phyloP scores from a whole-genome alignment of 116 monocot species.

The Trichopus zeylanicus region DNA sequence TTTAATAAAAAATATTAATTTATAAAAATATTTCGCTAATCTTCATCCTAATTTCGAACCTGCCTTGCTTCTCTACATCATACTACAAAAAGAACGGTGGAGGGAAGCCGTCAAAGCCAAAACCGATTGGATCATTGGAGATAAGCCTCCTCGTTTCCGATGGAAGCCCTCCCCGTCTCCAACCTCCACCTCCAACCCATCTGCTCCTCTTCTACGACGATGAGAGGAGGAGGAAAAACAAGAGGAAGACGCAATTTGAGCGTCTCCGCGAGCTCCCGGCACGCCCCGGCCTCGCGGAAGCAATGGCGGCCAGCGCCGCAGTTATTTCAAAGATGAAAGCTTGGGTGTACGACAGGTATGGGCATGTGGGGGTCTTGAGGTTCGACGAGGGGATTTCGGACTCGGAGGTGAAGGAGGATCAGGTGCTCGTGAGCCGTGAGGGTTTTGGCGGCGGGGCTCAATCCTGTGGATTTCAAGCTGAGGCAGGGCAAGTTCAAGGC shows the following conservation, averaged over 20 bases:
- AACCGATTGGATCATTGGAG: too few relatives aligned
- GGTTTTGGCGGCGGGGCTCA: slow-evolving; percentile 77
- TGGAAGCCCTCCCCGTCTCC: slow-evolving; percentile 1
- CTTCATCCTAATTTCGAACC: too few relatives aligned
- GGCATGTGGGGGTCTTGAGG: slow-evolving; percentile 46
- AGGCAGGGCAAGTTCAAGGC: slow-evolving; percentile 83
- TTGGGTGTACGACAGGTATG: slow-evolving; percentile 82
- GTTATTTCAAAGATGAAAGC: slow-evolving; percentile 75
- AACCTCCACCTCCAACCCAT: not conserved
- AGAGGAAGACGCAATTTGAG: not conserved
- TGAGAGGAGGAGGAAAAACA: not conserved
- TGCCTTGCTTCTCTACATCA: too few relatives aligned
- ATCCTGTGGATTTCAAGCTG: slow-evolving; percentile 91
- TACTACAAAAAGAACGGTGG: too few relatives aligned
- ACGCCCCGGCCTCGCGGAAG: not conserved
- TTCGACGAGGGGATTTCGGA: slow-evolving; percentile 49
- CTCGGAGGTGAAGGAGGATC: slow-evolving; percentile 72
- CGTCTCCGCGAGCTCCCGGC: not conserved
- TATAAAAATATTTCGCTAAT: too few relatives aligned
- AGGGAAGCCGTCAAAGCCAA: too few relatives aligned
- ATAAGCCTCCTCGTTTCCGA: not conserved
- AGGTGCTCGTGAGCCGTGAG: slow-evolving; percentile 88
- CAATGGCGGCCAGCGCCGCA: not conserved
- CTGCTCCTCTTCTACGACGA: not conserved
- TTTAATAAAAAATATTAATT: too few relatives aligned